Evolutionary conservation across 2,329 filamentous ascomycete genomes (phyloP).

Genomic region (Diplodia sapinea): DNA sequence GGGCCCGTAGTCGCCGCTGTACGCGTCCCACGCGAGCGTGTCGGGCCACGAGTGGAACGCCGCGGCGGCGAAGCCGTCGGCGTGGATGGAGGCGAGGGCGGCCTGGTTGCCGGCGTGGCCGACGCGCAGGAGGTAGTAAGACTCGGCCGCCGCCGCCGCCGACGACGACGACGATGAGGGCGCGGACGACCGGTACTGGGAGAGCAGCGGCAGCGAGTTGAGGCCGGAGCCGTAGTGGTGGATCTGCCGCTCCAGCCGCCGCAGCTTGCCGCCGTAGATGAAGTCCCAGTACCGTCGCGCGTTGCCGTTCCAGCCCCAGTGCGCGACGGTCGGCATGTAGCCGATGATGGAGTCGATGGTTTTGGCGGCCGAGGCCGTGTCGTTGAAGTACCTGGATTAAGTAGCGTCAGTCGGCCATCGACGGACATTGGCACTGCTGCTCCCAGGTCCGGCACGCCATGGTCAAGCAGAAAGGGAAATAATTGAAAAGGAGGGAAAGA

Average conservation of each 20-base stretch:
- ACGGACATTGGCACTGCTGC: no score
- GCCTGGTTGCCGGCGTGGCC: slow-evolving; percentile 62
- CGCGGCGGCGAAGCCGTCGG: slow-evolving; percentile 60
- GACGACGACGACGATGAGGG: no score
- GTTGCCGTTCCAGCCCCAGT: slow-evolving; percentile 69
- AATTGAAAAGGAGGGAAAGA: neutral
- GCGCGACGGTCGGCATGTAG: slow-evolving; percentile 63
- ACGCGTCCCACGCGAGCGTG: slow-evolving; percentile 62
- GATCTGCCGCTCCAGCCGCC: slow-evolving; percentile 57
- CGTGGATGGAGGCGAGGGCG: slow-evolving; percentile 61
- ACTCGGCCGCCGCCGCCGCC: no score
- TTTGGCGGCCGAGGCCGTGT: slow-evolving; percentile 54
- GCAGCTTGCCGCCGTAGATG: slow-evolving; percentile 53
- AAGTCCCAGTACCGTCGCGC: slow-evolving; percentile 64
- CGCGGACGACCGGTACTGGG: no score
- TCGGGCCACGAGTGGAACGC: slow-evolving; percentile 65
- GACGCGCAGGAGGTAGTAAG: slow-evolving; percentile 58
- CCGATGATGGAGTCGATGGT: slow-evolving; percentile 63
- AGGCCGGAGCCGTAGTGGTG: slow-evolving; percentile 67
- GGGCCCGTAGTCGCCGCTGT: slow-evolving; percentile 64
- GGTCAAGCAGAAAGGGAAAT: neutral
- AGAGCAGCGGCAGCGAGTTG: slow-evolving; percentile 62
- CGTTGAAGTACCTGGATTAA: slow-evolving; percentile 53
- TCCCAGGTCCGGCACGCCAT: neutral
- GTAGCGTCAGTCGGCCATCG: no score